A percentile compares a stretch with the other conserved stretches of the same genome.
Evolutionary conservation across 306 rosid species (phyloP).

Genomic region (Ormosia semicastrata): DNA sequence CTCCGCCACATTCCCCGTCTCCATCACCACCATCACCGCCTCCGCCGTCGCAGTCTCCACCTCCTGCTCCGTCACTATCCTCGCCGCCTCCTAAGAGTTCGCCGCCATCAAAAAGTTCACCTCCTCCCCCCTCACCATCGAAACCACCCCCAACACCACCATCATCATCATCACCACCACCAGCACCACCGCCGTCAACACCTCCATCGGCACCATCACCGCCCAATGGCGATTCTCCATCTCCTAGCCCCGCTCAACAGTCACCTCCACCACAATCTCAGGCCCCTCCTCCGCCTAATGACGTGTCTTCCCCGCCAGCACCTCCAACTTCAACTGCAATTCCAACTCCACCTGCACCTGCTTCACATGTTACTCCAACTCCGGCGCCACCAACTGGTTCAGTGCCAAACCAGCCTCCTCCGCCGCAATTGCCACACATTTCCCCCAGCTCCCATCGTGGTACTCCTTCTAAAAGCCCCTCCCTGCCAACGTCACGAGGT

Average conservation of each 20-base stretch:
- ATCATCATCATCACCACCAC: slow-evolving; percentile 23
- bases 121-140: slow-evolving; percentile 14
- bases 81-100: slow-evolving; percentile 21
- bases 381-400: neutral
- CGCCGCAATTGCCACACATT: neutral
- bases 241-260: neutral
- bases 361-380: slow-evolving; percentile 17
- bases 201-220: neutral
- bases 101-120: neutral
- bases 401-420: neutral
- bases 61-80: slow-evolving; percentile 15
- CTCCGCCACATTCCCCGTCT: neutral
- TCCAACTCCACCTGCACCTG: slow-evolving; percentile 15
- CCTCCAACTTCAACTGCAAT: neutral
- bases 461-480: neutral
- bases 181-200: slow-evolving; percentile 22
- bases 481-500: slow-evolving; percentile 1
- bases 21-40: slow-evolving; percentile 14
- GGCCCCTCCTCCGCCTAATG: slow-evolving; percentile 19
- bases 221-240: neutral
- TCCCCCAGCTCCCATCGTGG: neutral
- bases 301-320: neutral
- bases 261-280: slow-evolving; percentile 29
- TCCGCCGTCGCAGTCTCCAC: neutral
- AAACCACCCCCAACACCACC: slow-evolving; percentile 18